Conservation (phyloP, 1,284 basidiomycete species). For the Papiliotrema terrestris region DNA sequence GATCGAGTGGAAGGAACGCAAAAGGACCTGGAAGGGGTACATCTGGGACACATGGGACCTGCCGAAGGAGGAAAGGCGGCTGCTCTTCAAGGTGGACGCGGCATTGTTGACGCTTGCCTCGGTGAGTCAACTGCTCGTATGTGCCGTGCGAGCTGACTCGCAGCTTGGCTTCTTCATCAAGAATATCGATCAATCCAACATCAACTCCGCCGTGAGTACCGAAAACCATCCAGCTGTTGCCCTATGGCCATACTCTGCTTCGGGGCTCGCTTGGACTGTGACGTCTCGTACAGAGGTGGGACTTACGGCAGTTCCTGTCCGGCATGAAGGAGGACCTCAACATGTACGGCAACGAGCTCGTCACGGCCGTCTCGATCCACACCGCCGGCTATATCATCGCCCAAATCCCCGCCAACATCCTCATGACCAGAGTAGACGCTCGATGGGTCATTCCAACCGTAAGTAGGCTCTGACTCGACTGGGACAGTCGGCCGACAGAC, state of each 20-base stretch:
- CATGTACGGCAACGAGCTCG: slow-evolving; percentile 63
- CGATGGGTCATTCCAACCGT: slow-evolving; percentile 31
- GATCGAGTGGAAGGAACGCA: too few relatives aligned
- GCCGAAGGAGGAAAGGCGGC: slow-evolving; percentile 25
- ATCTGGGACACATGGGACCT: slow-evolving; percentile 43
- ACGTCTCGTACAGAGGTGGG: too few relatives aligned
- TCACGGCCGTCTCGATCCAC: slow-evolving; percentile 34
- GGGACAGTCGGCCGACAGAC: background rate
- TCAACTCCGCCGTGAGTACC: slow-evolving; percentile 31
- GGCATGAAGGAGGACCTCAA: slow-evolving; percentile 75
- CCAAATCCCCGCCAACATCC: slow-evolving; percentile 38
- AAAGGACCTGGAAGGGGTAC: slow-evolving; percentile 24
- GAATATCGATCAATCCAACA: slow-evolving; percentile 35
- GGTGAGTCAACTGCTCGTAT: slow-evolving; percentile 10
- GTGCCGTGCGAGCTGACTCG: background rate
- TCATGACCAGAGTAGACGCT: slow-evolving; percentile 39
- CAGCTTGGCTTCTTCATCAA: slow-evolving; percentile 40
- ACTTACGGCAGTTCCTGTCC: slow-evolving; percentile 54
- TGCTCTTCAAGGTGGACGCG: slow-evolving; percentile 43
- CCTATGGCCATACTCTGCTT: slow-evolving; percentile 6
- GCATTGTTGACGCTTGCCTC: slow-evolving; percentile 38
- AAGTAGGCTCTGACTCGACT: slow-evolving; percentile 3
- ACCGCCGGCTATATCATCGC: slow-evolving; percentile 40
- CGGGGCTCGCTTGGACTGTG: background rate
- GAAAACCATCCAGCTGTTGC: slow-evolving; percentile 61